phyloP scores from a whole-genome alignment of 768 basidiomycete species.

The Kwoniella sp. region DNA sequence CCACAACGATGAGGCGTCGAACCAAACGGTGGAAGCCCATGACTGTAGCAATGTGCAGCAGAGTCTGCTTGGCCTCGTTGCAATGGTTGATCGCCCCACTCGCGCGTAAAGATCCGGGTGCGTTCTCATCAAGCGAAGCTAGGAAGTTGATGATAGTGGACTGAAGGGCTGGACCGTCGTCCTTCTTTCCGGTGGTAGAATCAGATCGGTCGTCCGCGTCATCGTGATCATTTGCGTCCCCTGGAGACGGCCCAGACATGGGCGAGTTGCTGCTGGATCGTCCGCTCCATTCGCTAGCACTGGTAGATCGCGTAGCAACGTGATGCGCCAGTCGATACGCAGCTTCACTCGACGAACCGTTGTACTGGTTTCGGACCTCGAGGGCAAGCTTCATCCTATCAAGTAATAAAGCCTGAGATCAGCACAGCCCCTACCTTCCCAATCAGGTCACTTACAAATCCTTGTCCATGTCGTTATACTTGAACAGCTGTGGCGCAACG shows the following conservation, averaged over 20 bases:
- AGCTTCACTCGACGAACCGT: slow-evolving; percentile 32
- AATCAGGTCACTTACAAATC: slow-evolving; percentile 26
- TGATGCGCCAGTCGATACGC: slow-evolving; percentile 37
- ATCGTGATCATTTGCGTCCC: slow-evolving; percentile 38
- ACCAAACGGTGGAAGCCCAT: slow-evolving; percentile 70
- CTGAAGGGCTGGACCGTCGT: slow-evolving; percentile 58
- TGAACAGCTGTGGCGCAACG: slow-evolving; percentile 25
- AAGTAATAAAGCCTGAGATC: background rate
- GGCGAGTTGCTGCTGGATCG: slow-evolving; percentile 29
- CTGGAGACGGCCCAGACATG: slow-evolving; percentile 33
- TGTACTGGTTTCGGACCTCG: slow-evolving; percentile 33
- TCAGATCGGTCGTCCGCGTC: slow-evolving; percentile 4
- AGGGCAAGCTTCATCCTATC: slow-evolving; percentile 36
- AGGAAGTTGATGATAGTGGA: slow-evolving; percentile 74
- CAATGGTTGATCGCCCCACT: slow-evolving; percentile 64
- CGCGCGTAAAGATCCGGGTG: slow-evolving; percentile 54
- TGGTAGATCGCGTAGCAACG: slow-evolving; percentile 21
- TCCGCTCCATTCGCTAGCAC: slow-evolving; percentile 29
- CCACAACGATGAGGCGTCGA: slow-evolving; percentile 65
- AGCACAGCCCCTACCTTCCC: no score
- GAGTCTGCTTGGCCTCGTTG: slow-evolving; percentile 70
- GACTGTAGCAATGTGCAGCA: slow-evolving; percentile 81
- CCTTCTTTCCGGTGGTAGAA: slow-evolving; percentile 1
- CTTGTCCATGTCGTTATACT: slow-evolving; percentile 33
- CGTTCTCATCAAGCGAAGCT: slow-evolving; percentile 61